phyloP scores from a whole-genome alignment of 2,329 filamentous ascomycete genomes.

The Alternaria conjuncta region DNA sequence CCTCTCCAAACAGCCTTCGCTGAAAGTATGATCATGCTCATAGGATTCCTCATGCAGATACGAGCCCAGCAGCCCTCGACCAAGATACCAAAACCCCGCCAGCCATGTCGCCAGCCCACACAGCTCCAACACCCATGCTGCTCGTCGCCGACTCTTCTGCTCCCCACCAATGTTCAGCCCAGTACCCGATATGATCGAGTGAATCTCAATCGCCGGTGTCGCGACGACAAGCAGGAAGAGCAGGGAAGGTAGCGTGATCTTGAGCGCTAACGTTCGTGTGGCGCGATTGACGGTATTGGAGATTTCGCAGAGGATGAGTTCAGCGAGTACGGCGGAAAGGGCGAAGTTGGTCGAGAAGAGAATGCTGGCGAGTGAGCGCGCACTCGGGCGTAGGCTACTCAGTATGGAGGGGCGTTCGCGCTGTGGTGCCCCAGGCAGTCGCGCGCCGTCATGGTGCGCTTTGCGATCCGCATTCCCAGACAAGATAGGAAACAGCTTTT shows the following conservation, averaged over 20 bases:
- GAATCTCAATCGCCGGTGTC: slow-evolving; percentile 80
- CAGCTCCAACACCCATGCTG: slow-evolving; percentile 70
- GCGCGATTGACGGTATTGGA: slow-evolving; percentile 73
- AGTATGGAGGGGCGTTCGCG: slow-evolving; percentile 32
- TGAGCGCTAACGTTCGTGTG: slow-evolving; percentile 71
- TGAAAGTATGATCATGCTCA: slow-evolving; percentile 55
- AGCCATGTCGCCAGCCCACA: slow-evolving; percentile 72
- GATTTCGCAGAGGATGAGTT: slow-evolving; percentile 84
- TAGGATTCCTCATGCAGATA: slow-evolving; percentile 57
- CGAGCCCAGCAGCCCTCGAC: slow-evolving; percentile 64
- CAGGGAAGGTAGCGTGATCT: slow-evolving; percentile 72
- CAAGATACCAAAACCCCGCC: slow-evolving; percentile 77
- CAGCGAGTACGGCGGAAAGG: slow-evolving; percentile 76
- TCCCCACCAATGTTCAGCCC: slow-evolving; percentile 70
- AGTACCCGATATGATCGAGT: slow-evolving; percentile 63
- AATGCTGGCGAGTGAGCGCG: slow-evolving; percentile 59
- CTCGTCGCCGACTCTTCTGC: slow-evolving; percentile 62
- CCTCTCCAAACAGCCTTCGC: slow-evolving; percentile 65
- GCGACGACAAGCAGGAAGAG: slow-evolving; percentile 75
- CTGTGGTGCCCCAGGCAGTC: slow-evolving; percentile 56
- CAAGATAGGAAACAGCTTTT: slow-evolving; percentile 75
- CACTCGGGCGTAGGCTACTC: slow-evolving; percentile 48
- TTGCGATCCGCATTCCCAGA: slow-evolving; percentile 64
- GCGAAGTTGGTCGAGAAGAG: slow-evolving; percentile 80
- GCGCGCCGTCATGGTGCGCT: slow-evolving; percentile 67